Evolutionary conservation across 2,329 filamentous ascomycete species (phyloP), one percentile per base, ranked within the genome.

Genomic region (Venturia asperata): DNA sequence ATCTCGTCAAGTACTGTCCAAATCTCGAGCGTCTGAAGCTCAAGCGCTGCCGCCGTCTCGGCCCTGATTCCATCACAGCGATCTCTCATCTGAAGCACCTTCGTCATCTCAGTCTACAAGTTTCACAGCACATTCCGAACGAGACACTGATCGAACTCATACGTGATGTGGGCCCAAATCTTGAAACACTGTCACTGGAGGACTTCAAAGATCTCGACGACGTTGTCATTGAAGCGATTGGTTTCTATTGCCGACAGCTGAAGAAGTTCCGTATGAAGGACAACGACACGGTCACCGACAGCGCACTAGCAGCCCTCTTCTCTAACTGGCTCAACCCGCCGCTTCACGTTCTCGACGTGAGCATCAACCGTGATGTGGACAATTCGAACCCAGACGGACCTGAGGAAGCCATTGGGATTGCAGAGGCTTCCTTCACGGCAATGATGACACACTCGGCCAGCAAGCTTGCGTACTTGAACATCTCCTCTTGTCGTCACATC

Each of bases 401-500:
- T 0, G 78, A 86, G 65, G 81, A 83, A 30, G 71, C 70, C 21
- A 77, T 93, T 56, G 93, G 92, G 1, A 81, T 97, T 41, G 91
- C 88, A 63, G 88, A 86, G 0, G 77, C 83, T 6, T 92, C 89
- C 0, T 93, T 97, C 77, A 79, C 82, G 68, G 90, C 91, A 0
- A 77, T 97, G 55, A 96, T 97, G 90, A 77, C 79, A 0, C 93
- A 97, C 73, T 96, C 92, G 0, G 90, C 90, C 4, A 72, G 77
- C 1, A 80, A 77, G 13, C 76, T 97, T 1, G 81, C 82, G 66
- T 79, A 83, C 49, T 79, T 97, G 42, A 90, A 95, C 71, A 80
- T 97, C n/a, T 85, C 90, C 17, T 90, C 88, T 0, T 96, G 91
- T 72, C 87, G 93, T 3, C 89, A 96, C 73, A 92, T 97, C 68